These are phyloP conservation scores for Heterobasidion irregulare DNA, from an alignment of 1,284 basidiomycete genomes.

Conservation along the genomic window DNA sequence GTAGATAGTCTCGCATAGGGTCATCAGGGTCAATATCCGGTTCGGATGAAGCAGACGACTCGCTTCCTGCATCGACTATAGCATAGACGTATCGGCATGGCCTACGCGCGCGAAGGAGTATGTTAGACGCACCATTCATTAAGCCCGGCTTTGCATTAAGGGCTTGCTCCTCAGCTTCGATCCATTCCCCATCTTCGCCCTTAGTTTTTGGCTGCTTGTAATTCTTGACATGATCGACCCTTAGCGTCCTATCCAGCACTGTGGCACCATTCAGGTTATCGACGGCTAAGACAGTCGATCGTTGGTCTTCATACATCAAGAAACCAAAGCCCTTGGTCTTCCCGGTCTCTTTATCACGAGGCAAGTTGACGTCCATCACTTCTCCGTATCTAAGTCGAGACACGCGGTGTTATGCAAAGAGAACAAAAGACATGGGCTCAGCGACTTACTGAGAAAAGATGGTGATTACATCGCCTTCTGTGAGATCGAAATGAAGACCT, in stretches of 20 bases:
- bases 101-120: background rate
- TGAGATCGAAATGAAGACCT: conserved; percentile 78
- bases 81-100: background rate
- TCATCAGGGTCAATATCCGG: conserved; percentile 89
- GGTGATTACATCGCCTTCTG: conserved; percentile 96
- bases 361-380: conserved; percentile 91
- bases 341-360: conserved; percentile 85
- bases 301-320: conserved; percentile 98
- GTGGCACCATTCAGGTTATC: conserved; percentile 97
- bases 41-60: conserved; percentile 57
- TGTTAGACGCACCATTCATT: conserved; percentile 44
- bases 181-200: conserved; percentile 82
- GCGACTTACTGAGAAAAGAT: conserved; percentile 90
- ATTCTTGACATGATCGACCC: conserved; percentile 92
- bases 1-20: conserved; percentile 91
- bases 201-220: conserved; percentile 85
- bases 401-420: conserved; percentile 4
- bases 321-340: conserved; percentile 92
- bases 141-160: conserved; percentile 78
- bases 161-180: conserved; percentile 79
- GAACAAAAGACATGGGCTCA: background rate
- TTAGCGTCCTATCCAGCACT: conserved; percentile 78
- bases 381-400: conserved; percentile 76
- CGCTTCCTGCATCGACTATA: conserved; percentile 45
- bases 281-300: conserved; percentile 92